Percentiles rank a stretch among this genome's conserved stretches.
Conservation (phyloP, 78 protist genomes). For the Dictyostelium intermedium region DNA sequence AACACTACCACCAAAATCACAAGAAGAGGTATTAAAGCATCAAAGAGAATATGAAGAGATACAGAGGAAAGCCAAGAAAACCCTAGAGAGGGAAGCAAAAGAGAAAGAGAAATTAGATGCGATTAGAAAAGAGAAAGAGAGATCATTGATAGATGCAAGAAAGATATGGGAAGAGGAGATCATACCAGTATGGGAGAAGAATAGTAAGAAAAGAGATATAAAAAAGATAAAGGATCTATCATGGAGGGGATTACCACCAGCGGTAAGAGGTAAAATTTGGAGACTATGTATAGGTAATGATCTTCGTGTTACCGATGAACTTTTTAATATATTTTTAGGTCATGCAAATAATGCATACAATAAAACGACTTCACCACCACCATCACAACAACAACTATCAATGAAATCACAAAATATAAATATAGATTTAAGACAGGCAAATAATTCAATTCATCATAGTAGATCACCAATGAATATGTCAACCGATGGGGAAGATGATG, state of each 20-base stretch:
- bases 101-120: conserved; percentile 52
- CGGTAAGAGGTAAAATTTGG: conserved; percentile 82
- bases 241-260: conserved; percentile 84
- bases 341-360: conserved; percentile 76
- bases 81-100: conserved; percentile 72
- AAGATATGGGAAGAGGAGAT: conserved; percentile 70
- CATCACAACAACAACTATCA: background rate
- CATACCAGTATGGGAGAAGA: conserved; percentile 63
- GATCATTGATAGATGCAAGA: conserved; percentile 68
- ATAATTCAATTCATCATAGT: background rate
- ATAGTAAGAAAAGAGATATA: conserved; percentile 35
- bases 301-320: conserved; percentile 73
- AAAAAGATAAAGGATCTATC: conserved; percentile 47
- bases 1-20: conserved; percentile 77
- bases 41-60: conserved; percentile 78
- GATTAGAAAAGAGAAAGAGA: conserved; percentile 63
- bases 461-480: background rate
- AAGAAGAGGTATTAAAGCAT: conserved; percentile 74
- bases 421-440: conserved; percentile 15
- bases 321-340: conserved; percentile 69
- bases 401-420: background rate
- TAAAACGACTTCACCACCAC: conserved; percentile 11
- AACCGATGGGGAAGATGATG: conserved; percentile 50
- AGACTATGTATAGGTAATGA: conserved; percentile 57
- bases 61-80: conserved; percentile 66